phyloP scores from a whole-genome alignment of 257 asterid species.

The Marsdenia floribunda region DNA sequence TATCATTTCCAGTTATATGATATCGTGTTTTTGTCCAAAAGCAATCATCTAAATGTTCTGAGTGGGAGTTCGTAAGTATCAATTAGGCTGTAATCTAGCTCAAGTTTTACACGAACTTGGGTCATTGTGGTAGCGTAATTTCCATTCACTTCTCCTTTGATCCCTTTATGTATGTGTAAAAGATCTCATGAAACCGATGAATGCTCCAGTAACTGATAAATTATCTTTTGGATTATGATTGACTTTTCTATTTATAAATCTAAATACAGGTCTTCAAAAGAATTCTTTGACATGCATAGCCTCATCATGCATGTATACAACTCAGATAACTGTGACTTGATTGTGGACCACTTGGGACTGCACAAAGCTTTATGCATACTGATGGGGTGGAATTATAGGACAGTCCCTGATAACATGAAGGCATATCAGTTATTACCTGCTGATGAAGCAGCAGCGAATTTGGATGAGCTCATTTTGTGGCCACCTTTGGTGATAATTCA shows the following conservation, averaged over 20 bases:
- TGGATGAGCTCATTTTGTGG: constrained; percentile 86
- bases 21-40: background rate
- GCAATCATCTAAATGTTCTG: background rate
- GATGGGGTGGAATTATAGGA: constrained; percentile 90
- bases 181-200: background rate
- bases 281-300: constrained; percentile 71
- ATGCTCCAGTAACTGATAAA: background rate
- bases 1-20: background rate
- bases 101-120: background rate
- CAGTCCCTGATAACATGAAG: constrained; percentile 78
- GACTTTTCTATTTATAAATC: constrained; percentile 8
- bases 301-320: constrained; percentile 84
- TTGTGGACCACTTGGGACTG: constrained; percentile 85
- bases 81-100: background rate
- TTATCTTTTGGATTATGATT: background rate
- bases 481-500: constrained; percentile 90
- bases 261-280: constrained; percentile 82
- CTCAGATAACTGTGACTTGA: constrained; percentile 53
- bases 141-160: background rate
- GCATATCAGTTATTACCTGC: constrained; percentile 73
- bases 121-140: constrained; percentile 2
- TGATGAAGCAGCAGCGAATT: constrained; percentile 66
- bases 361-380: constrained; percentile 90
- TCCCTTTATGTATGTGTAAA: background rate
- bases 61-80: background rate